phyloP scores from a whole-genome alignment of 116 monocot species.

The Posidonia oceanica region DNA sequence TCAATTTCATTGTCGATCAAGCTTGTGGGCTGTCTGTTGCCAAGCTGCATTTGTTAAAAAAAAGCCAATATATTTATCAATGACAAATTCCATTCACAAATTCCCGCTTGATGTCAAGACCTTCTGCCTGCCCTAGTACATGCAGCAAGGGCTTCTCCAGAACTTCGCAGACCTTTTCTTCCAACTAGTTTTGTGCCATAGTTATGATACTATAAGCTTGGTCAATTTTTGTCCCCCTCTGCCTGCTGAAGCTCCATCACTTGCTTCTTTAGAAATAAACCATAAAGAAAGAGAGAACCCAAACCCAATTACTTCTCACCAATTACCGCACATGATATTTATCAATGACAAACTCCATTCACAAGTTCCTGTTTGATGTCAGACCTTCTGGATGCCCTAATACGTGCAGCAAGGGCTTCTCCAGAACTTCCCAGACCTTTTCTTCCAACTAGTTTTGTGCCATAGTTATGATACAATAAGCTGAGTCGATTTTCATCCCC shows the following conservation, averaged over 20 bases:
- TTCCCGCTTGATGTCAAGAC: background rate
- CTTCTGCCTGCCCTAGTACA: constrained; percentile 35
- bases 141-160: constrained; percentile 41
- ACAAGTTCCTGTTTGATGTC: background rate
- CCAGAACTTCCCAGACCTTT: constrained; percentile 47
- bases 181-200: constrained; percentile 60
- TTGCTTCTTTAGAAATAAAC: constrained; percentile 9
- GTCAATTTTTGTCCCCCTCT: constrained; percentile 48
- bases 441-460: constrained; percentile 52
- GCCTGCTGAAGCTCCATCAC: constrained; percentile 6
- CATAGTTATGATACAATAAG: constrained; percentile 38
- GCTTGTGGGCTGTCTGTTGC: too few relatives aligned
- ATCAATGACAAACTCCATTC: constrained; percentile 3
- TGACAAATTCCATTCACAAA: constrained; percentile 1
- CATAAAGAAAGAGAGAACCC: constrained; percentile 45
- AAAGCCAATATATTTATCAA: background rate
- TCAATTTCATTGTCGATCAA: too few relatives aligned
- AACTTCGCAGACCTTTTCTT: constrained; percentile 41
- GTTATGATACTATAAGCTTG: constrained; percentile 30
- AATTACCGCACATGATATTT: background rate
- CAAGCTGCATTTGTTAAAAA: too few relatives aligned
- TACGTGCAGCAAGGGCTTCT: constrained; percentile 43
- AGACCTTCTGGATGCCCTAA: constrained; percentile 32
- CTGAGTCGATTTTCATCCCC: constrained; percentile 50
- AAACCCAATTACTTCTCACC: constrained; percentile 2